Evolutionary conservation across 495 filamentous ascomycete genomes (phyloP), one percentile per base, ranked within the genome.

Genomic region (Aspergillus panamensis): DNA sequence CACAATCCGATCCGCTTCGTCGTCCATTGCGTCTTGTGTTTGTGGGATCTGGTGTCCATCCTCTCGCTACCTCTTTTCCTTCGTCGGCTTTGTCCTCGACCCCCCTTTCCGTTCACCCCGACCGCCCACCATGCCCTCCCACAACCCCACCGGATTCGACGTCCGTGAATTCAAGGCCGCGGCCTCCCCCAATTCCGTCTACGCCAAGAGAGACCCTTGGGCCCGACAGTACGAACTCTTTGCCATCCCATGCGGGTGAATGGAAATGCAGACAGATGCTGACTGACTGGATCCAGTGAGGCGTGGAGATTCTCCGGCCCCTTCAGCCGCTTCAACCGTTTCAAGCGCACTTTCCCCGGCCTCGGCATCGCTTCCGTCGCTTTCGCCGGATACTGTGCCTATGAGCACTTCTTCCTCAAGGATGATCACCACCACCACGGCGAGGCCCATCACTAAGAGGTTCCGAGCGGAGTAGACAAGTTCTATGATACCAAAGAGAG

Each of bases 241-340:
- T 9, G 32, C 25, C 25, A 25, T 25, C 25, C 25, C 25, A 2
- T 25, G 2, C 5, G 5, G 25, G 2, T 25, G 25, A 25, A 47
- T 47, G 25, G 25, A 25, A 25, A 47, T 47, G 43, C 19, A 47
- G 8, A 16, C 29, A 21, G 42, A 14, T 45, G 31, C 65, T 67
- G 48, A 73, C 45, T 6, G n/a, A 5, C 9, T 14, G 7, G 40
- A 50, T 44, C 20, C 71, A 98, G 94, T 60, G 94, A 98, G 75
- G 79, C 88, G 69, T 98, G 94, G 94, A 85, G 94, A 65, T 97
- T 95, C 78, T 84, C 84, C 48, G 95, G 92, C 62, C 87, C 84
- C 42, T 97, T 97, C 81, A 86, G 85, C 55, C 83, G 93, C 52
- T 88, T 74, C 72, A 93, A 95, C 77, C 89, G 94, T 20, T 96